Percentiles rank a stretch among this genome's conserved stretches.
Evolutionary conservation across 495 filamentous ascomycete species (phyloP).

Genomic region (Penicillium robsamsonii): DNA sequence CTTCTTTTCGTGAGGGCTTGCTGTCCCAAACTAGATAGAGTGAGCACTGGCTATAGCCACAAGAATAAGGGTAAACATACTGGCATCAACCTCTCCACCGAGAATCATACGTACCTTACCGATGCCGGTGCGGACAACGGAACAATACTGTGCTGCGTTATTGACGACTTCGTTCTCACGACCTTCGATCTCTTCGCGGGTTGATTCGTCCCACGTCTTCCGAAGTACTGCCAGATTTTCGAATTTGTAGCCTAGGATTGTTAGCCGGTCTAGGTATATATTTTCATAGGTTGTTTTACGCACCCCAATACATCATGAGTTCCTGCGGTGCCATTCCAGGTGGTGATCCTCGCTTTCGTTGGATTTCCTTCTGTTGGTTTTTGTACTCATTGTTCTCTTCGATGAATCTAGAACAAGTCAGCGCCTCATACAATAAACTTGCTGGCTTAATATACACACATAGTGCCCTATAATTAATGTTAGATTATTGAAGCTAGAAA

Average conservation of each 20-base stretch:
- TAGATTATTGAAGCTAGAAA: constrained; percentile 18
- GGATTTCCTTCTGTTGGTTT: constrained; percentile 50
- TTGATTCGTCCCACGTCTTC: constrained; percentile 64
- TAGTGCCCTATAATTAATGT: constrained; percentile 58
- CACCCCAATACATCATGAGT: constrained; percentile 65
- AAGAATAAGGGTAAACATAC: constrained; percentile 43
- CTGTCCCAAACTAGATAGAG: constrained; percentile 68
- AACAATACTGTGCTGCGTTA: constrained; percentile 92
- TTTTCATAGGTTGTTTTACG: background rate
- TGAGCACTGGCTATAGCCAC: constrained; percentile 2
- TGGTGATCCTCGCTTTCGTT: constrained; percentile 50
- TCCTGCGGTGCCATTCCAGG: constrained; percentile 60
- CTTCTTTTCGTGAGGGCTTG: constrained; percentile 62
- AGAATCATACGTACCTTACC: constrained; percentile 69
- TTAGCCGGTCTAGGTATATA: constrained; percentile 13
- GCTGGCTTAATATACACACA: constrained; percentile 52
- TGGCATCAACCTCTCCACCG: constrained; percentile 93
- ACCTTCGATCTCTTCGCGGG: constrained; percentile 72
- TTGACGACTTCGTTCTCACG: constrained; percentile 69
- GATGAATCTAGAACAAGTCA: constrained; percentile 65
- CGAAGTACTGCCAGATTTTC: constrained; percentile 79
- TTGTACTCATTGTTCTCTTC: constrained; percentile 83
- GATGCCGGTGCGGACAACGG: constrained; percentile 82
- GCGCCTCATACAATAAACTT: background rate
- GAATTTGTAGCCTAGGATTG: constrained; percentile 82